Evolutionary conservation across 73 alveolate species (phyloP), one percentile per base, ranked within the genome.

Genomic region (Stentor coeruleus): DNA sequence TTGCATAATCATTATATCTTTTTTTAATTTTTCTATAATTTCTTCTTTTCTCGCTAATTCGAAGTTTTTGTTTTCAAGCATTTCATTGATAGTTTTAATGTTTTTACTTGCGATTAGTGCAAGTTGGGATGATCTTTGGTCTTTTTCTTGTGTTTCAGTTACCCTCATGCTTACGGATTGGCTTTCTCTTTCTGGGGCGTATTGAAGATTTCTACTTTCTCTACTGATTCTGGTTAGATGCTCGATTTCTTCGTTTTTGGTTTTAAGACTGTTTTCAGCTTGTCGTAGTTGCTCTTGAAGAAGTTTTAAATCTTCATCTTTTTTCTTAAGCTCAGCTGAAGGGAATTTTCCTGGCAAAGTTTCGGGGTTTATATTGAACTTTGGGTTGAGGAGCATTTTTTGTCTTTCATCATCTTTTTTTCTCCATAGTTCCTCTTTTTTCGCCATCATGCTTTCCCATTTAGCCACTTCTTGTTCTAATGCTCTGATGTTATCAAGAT

Each of bases 101-200:
- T 93, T 95, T 77, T 89, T 83, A 82, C 87, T 86, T 2, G 99
- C 99, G 2, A 94, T 93, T 57, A 91, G 84, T 4, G 99, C 97
- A 82, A 95, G 37, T 79, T 55, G 77, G 2, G n/a, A 75, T 75
- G 35, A 37, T 75, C 38, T 74, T 41, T 39, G 59, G 35, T 2
- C 55, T 74, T 28, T 6, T 73, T 39, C 3, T 84, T 85, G 55
- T 85, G 74, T 31, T 38, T 40, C 15, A 86, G 79, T 42, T 84
- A n/a, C n/a, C n/a, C n/a, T n/a, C 83, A 77, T 30, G 84, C 66
- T 6, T 6, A 49, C 6, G 20, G 6, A 6, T 49, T 49, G 66
- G 36, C 42, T 26, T 40, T 66, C 79, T 26, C 37, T 37, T 0
- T 20, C 37, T 31, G 37, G 41, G 42, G 82, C 82, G 4, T 77